Base-by-base conservation (phyloP, 2,329 filamentous ascomycete species). In the Verticillium albo-atrum region DNA sequence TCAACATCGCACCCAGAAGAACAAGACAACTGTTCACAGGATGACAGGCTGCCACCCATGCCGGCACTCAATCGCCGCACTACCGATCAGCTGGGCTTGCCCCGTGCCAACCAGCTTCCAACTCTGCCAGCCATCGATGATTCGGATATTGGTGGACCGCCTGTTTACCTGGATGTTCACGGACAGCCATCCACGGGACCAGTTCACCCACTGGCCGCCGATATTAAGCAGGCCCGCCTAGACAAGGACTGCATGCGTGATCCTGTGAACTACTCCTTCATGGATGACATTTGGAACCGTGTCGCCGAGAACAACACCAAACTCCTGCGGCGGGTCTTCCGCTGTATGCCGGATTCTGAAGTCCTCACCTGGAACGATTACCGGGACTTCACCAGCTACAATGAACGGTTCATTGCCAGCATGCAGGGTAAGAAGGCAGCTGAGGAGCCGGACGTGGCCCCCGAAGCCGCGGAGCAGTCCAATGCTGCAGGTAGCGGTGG, bases 281-380 rank as follows among this genome's bases (percentile, higher is more conserved):
- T 91, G 71, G 85, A 95, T 53, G 90, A 96, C 63, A 87, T 91
- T 2, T 99, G 96, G 96, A 88, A 89, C 64, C 83, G 87, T 20
- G 87, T 92, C 57, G 95, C 95, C 1, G 87, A 90, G 63, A 98
- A 98, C 78, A 99, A 99, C 72, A 99, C 95, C 3, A 94, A 92
- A 71, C 84, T 99, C 54, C 99, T 91, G 77, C 89, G 95, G 32
- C 87, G 90, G 62, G 94, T 99, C 9, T 99, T 99, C 79, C 88
- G 93, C 54, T 97, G 93, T 74, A 96, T 96, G 90, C 95, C 95
- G 1, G 95, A 99, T 72, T 97, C 88, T 56, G 92, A 97, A 70
- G 95, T 97, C 27, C 89, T 87, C 64, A 94, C 90, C 51, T 99
- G 95, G 95, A 88, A 90, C 65, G 90, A 96, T 64, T 99, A 99